Evolutionary conservation across 768 basidiomycete species (phyloP).

Genomic region (Porpolomopsis calyptriformis): DNA sequence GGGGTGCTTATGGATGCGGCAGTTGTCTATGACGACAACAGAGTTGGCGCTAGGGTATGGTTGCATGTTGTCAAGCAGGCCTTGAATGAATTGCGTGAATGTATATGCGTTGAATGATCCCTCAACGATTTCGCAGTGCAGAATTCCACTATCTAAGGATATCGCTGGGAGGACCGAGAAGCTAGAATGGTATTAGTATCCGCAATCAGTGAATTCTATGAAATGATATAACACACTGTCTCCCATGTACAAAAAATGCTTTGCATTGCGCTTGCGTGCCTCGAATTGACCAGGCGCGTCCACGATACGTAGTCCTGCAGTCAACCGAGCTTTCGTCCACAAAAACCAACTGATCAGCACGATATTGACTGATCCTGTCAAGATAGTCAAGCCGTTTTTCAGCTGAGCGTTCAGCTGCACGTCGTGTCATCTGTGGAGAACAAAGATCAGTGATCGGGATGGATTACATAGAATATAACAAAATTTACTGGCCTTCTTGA

Average conservation of each 20-base stretch:
- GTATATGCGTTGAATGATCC: conserved; percentile 16
- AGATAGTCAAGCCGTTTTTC: not conserved
- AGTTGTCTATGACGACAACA: conserved; percentile 27
- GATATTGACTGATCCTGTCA: not conserved
- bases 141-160: conserved; percentile 17
- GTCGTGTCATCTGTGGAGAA: not conserved
- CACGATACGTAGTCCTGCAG: not conserved
- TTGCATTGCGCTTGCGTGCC: not conserved
- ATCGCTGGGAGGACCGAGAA: conserved; percentile 22
- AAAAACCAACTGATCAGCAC: not conserved
- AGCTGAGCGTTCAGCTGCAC: not conserved
- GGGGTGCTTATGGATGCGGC: conserved; percentile 21
- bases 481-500: conserved; percentile 10
- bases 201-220: no score
- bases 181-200: conserved; percentile 14
- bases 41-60: conserved; percentile 19
- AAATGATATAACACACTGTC: no score
- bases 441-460: no score
- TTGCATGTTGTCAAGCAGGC: conserved; percentile 22
- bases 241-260: not conserved
- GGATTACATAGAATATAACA: not conserved
- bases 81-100: conserved; percentile 15
- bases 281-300: conserved; percentile 1
- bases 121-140: conserved; percentile 17
- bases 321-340: not conserved